Evolutionary conservation across 352 stramenopile genomes (phyloP), one percentile per base, ranked within the genome.

Genomic region (Phytophthora megakarya): DNA sequence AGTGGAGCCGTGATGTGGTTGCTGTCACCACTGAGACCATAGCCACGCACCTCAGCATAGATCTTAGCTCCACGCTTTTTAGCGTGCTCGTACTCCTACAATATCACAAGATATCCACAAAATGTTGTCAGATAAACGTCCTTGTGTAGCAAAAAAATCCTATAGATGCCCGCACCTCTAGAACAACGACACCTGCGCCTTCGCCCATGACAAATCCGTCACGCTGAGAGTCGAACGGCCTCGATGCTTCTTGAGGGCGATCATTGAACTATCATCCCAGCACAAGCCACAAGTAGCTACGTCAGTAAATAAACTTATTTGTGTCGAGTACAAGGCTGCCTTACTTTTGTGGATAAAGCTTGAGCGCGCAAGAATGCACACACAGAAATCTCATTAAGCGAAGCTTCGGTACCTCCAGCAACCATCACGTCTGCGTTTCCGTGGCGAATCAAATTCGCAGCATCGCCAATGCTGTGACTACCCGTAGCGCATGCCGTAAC

Each of bases 191-290:
- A 12, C 82, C 80, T 30, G 82, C 80, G 11, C 84, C 82, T 78
- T 93, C 83, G 47, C 94, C 96, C 81, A 99, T 98, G 15, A 99
- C 96, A 71, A 99, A 99, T 28, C 98, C 98, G 70, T 98, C 86
- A 35, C 98, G 85, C 10, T 93, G 57, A 3, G 75, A 70, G 75
- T 99, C 97, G 72, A 99, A 99, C 13, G 97, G 98, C 15, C 97
- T 78, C 8, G 95, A 98, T 33, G 93, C 93, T 67, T 90, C 63
- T 19, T 81, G 58, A 5, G 95, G 90, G 11, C 77, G 80, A 51
- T 99, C 96, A 55, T 99, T 99, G 65, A 97, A 98, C 83, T 95
- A 45, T 21, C 33, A 5, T 5, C 19, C n/a, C 18, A 15, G n/a
- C 19, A 65, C 23, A 43, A 45, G 6, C n/a, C 40, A 28, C 38